Base-by-base conservation (phyloP, 305 asterid species). In the Fraxinus dipetala region DNA sequence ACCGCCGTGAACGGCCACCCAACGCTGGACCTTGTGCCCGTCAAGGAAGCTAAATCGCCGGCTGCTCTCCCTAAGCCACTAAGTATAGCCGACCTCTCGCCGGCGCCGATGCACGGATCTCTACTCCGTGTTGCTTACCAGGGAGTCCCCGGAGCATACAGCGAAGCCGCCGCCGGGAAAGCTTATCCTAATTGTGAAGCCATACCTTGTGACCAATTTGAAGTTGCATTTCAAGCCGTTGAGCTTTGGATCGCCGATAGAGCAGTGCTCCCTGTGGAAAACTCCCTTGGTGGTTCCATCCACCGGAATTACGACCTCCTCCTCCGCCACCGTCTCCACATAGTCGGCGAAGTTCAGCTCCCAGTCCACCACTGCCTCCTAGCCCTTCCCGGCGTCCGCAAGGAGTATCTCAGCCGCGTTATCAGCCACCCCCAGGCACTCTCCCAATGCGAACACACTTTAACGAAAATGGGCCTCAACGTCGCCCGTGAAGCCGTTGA, bases 191-290 rank as follows among this genome's bases (percentile, higher is more conserved):
- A 84, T 22, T 89, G 92, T 22, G 90, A 89, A 73, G 90, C 92
- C 40, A 89, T 89, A 4, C 92, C 92, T 24, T 89, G 92, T 13
- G 92, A 89, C 78, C 92, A 89, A 45, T 89, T 89, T 43, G 92
- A 89, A 28, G 92, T 89, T 16, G 92, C 89, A 28, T 87, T 89
- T 31, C 90, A 89, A 79, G 89, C 92, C 11, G 92, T 89, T 2
- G 92, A 89, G 85, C 92, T 89, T 2, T 89, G 92, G 92, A 87
- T 87, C 7, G 89, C 92, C 2, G 92, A 89, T 83, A 84, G 92
- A 5, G 92, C 92, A 2, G 92, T 89, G 6, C 87, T 89, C 22
- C 92, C 92, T 0, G 86, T 89, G 0, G 91, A 89, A 59, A 89
- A 89, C 78, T 89, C 91, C 6, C 89, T 89, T 1, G 91, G 91